phyloP scores from a whole-genome alignment of 73 alveolate genomes.

The Uronychia binucleata region DNA sequence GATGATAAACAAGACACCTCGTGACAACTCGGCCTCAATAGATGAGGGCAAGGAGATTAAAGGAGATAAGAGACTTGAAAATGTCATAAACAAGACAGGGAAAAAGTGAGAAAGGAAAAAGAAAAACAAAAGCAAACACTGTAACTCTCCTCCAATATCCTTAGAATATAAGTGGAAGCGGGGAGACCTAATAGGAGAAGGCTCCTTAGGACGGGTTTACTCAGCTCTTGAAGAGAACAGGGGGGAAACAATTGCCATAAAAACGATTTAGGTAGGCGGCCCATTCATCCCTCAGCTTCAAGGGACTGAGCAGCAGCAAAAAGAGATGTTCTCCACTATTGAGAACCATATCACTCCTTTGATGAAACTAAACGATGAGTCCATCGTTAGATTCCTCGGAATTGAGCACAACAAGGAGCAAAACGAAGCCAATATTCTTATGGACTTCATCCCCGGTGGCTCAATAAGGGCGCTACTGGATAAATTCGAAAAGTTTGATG shows the following conservation, averaged over 20 bases:
- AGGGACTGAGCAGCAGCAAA: neutral
- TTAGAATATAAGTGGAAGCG: constrained; percentile 6
- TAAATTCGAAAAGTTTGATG: constrained; percentile 17
- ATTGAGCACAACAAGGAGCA: constrained; percentile 53
- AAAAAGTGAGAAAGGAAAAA: too few relatives aligned
- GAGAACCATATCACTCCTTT: too few relatives aligned
- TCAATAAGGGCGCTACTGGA: constrained; percentile 40
- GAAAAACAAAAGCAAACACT: too few relatives aligned
- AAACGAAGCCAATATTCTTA: constrained; percentile 54
- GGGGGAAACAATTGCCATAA: constrained; percentile 80
- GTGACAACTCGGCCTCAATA: too few relatives aligned
- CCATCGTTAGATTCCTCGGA: constrained; percentile 64
- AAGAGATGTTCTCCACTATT: too few relatives aligned
- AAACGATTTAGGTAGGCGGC: constrained; percentile 40
- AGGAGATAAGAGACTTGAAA: too few relatives aligned
- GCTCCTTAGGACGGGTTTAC: constrained; percentile 91
- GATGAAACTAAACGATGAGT: too few relatives aligned
- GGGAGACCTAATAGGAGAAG: constrained; percentile 88
- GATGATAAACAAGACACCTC: too few relatives aligned
- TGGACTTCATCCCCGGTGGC: constrained; percentile 81
- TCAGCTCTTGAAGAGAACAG: constrained; percentile 75
- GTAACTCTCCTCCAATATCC: too few relatives aligned
- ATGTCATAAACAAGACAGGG: too few relatives aligned
- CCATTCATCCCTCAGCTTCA: constrained; percentile 13
- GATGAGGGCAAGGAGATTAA: too few relatives aligned